Percentiles rank a stretch among this genome's conserved stretches.
These are phyloP conservation scores for Epichloe gansuensis DNA, from an alignment of 2,329 filamentous ascomycete species.

Conservation along the genomic window DNA sequence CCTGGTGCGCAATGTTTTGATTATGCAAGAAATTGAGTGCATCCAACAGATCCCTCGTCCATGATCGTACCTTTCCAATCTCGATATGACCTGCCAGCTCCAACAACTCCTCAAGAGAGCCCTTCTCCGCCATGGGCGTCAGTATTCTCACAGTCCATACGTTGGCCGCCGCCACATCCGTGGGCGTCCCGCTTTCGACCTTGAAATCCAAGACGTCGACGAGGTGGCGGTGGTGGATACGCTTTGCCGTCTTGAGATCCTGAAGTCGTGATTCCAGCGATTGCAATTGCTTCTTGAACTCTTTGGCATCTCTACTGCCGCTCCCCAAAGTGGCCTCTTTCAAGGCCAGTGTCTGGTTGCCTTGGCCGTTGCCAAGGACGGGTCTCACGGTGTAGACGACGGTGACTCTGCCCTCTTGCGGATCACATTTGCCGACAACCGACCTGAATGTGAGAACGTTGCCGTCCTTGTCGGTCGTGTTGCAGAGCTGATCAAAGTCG, in stretches of 20 bases:
- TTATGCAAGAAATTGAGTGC: conserved; percentile 79
- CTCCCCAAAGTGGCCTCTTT: conserved; percentile 55
- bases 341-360: conserved; percentile 53
- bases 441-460: conserved; percentile 54
- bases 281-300: conserved; percentile 65
- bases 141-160: conserved; percentile 65
- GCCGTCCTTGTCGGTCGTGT: conserved; percentile 49
- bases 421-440: conserved; percentile 55
- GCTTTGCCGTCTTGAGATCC: conserved; percentile 58
- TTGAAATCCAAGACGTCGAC: conserved; percentile 74
- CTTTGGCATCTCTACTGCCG: conserved; percentile 41
- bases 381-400: conserved; percentile 62
- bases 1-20: conserved; percentile 70
- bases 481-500: conserved; percentile 55
- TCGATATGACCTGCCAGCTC: conserved; percentile 65
- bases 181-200: conserved; percentile 43
- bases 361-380: conserved; percentile 39
- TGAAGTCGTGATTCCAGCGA: conserved; percentile 66
- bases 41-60: conserved; percentile 85
- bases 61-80: conserved; percentile 65
- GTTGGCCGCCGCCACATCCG: conserved; percentile 23
- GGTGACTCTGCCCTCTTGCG: conserved; percentile 53
- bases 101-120: conserved; percentile 69
- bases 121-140: conserved; percentile 66
- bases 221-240: conserved; percentile 62